Base-by-base conservation (phyloP, 495 filamentous ascomycete genomes). In the Xylaria cubensis region DNA sequence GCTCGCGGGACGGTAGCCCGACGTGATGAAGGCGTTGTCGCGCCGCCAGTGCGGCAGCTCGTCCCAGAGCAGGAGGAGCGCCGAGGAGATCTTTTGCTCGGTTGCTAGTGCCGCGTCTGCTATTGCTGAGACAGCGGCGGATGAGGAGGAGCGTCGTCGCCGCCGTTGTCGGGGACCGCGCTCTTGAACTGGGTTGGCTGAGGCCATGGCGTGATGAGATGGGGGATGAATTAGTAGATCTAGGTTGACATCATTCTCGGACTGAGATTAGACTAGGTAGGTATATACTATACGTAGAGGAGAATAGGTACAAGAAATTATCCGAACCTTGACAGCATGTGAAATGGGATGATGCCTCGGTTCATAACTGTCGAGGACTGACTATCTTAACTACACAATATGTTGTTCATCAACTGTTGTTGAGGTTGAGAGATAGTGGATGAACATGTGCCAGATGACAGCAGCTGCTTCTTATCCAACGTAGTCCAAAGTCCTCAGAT, bases 11-110 rank as follows among this genome's bases (percentile, higher is more conserved):
- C 84, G 82, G 77, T 86, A 86, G 64, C 83, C 83, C 10, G 72
- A 32, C 15, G 70, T 67, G 74, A 86, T 85, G 79, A 73, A 84
- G 70, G 77, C 73, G 79, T 86, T 86, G 75, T 86, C 83, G 67
- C 82, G 82, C 39, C 82, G 82, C 84, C 84, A 86, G 48, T 73
- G 44, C 17, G 80, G 79, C 15, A 86, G 80, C 42, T 85, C 83
- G 73, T 85, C 81, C 82, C 82, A 86, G 53, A 77, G 73, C 5
- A 83, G 53, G 24, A 81, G 77, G 13, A 83, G 72, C 1, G 77
- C 74, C 8, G 72, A 58, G 9, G 77, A 72, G n/a, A 79, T 53
- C 44, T 76, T 76, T 42, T 76, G 64, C 58, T 80, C 80, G 56
- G 77, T 72, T 13, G 78, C 46, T 46, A 56, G 59, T 21, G 79